phyloP scores from a whole-genome alignment of 1,284 basidiomycete species.

The Moesziomyces parantarcticus region DNA sequence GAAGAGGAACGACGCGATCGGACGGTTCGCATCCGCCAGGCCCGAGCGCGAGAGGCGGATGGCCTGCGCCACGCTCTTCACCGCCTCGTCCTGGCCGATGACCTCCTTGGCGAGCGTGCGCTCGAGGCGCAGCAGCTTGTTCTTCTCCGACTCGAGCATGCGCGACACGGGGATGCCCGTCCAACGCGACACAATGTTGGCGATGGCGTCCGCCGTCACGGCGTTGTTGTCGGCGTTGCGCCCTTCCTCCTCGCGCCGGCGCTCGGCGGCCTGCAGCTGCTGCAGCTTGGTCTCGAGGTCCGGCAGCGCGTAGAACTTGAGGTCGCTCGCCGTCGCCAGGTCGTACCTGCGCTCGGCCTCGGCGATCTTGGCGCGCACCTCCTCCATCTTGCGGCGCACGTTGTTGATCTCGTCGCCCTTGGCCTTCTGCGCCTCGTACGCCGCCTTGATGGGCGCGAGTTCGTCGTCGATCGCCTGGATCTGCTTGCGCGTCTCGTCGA shows the following conservation, averaged over 20 bases:
- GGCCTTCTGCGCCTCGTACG: conserved; percentile 89
- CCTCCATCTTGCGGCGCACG: conserved; percentile 86
- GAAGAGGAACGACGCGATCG: conserved; percentile 72
- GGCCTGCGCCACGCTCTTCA: conserved; percentile 73
- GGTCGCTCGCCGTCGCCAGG: conserved; percentile 74
- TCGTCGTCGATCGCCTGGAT: conserved; percentile 89
- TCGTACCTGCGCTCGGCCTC: conserved; percentile 87
- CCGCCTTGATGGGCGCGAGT: conserved; percentile 85
- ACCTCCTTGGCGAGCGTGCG: conserved; percentile 67
- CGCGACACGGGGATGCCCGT: conserved; percentile 69
- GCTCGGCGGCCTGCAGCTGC: conserved; percentile 71
- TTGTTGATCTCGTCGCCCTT: conserved; percentile 86
- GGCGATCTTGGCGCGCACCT: conserved; percentile 89
- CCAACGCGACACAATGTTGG: conserved; percentile 73
- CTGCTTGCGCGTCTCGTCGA: conserved; percentile 80
- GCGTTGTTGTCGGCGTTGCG: conserved; percentile 52
- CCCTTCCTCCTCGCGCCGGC: conserved; percentile 68
- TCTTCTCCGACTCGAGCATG: conserved; percentile 67
- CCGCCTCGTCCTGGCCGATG: conserved; percentile 73
- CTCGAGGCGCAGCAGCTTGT: conserved; percentile 64
- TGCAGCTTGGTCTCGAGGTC: conserved; percentile 80
- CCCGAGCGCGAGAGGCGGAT: conserved; percentile 74
- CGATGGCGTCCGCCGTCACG: conserved; percentile 69
- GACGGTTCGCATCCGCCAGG: conserved; percentile 72
- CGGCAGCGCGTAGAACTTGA: conserved; percentile 92